Percentiles rank a stretch among this genome's conserved stretches.
These are phyloP conservation scores for Epichloe typhina DNA, from an alignment of 2,329 filamentous ascomycete genomes.

Conservation along the genomic window DNA sequence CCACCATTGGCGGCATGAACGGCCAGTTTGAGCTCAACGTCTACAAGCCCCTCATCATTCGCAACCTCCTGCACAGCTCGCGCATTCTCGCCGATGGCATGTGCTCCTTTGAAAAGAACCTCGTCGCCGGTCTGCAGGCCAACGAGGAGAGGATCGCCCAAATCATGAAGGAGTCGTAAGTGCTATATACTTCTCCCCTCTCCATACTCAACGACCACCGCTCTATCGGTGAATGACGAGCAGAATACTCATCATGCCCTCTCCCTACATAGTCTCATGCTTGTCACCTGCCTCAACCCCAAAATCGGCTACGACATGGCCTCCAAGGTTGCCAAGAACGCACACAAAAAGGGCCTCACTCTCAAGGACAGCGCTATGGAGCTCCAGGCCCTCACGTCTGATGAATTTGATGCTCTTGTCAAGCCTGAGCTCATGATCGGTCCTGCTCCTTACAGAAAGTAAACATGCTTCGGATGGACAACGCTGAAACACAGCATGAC, in stretches of 20 bases:
- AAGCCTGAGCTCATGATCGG: conserved; percentile 91
- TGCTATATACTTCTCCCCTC: conserved; percentile 6
- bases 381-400: conserved; percentile 73
- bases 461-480: not conserved
- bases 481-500: not conserved
- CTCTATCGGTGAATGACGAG: not conserved
- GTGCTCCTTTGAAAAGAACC: conserved; percentile 88
- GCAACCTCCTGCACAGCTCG: conserved; percentile 85
- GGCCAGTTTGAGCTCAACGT: conserved; percentile 99
- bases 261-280: conserved; percentile 58
- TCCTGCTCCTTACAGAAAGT: conserved; percentile 49
- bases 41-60: conserved; percentile 94
- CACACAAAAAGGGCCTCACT: conserved; percentile 93
- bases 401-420: conserved; percentile 83
- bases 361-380: conserved; percentile 91
- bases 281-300: conserved; percentile 94
- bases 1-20: conserved; percentile 90
- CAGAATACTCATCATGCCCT: conserved; percentile 1
- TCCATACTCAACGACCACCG: not conserved
- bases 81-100: conserved; percentile 84
- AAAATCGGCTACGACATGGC: conserved; percentile 98
- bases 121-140: conserved; percentile 75
- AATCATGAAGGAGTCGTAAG: conserved; percentile 89
- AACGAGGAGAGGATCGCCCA: conserved; percentile 85
- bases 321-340: conserved; percentile 94